Evolutionary conservation across 140 eudicot genomes (phyloP).

Genomic region (Oenanthe javanica): DNA sequence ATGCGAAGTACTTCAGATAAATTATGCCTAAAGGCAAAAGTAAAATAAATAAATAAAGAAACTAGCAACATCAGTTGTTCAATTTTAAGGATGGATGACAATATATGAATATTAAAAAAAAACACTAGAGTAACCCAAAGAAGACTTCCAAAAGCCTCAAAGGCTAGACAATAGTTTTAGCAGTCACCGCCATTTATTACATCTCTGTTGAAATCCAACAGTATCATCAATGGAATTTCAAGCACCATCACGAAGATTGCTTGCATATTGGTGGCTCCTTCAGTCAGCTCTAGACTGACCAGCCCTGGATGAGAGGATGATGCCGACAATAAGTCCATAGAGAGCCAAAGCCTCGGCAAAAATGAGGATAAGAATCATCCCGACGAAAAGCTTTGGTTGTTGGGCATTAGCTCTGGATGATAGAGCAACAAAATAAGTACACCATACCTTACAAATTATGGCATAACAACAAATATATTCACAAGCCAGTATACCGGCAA

Average conservation of each 20-base stretch:
- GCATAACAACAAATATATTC: too few species aligned
- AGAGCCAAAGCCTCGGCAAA: slow-evolving; percentile 83
- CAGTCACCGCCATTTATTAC: background rate
- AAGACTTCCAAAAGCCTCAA: background rate
- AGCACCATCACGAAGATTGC: background rate
- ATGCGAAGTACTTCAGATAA: background rate
- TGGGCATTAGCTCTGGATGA: slow-evolving; percentile 79
- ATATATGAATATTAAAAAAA: too few species aligned
- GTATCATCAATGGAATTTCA: background rate
- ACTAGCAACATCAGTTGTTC: background rate
- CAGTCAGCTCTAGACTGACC: slow-evolving; percentile 85
- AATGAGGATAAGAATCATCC: slow-evolving; percentile 49
- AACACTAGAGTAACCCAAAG: background rate
- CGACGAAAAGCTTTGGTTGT: slow-evolving; percentile 62
- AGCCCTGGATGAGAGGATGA: slow-evolving; percentile 86
- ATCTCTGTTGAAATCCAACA: background rate
- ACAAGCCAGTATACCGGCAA: too few species aligned
- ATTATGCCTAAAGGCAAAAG: background rate
- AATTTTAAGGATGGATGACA: too few species aligned
- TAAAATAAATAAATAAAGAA: too few species aligned
- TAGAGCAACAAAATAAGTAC: background rate
- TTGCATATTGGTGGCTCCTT: background rate
- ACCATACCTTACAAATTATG: background rate
- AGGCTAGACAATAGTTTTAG: background rate
- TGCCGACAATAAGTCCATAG: slow-evolving; percentile 81